Evolutionary conservation across 371 early-diverging fungal genomes (phyloP).

Genomic region (Mortierella sp.): DNA sequence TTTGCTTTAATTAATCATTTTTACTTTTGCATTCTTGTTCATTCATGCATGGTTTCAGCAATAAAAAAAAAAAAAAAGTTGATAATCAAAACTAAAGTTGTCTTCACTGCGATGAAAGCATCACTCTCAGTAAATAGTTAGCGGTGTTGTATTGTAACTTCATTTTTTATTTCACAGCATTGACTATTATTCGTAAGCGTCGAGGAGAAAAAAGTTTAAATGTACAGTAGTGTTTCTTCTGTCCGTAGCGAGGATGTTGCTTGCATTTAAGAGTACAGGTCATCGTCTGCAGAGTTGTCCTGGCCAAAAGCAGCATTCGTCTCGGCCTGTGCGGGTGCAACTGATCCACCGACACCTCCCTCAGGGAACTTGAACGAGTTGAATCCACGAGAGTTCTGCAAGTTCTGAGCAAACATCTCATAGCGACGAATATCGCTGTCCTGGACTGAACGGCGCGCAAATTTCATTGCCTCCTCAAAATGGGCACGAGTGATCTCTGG

Average conservation of each 20-base stretch:
- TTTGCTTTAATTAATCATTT: conserved; percentile 7
- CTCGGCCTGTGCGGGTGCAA: conserved; percentile 46
- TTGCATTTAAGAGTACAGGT: conserved; percentile 64
- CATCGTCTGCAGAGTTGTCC: conserved; percentile 65
- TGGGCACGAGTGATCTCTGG: conserved; percentile 95
- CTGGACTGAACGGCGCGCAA: conserved; percentile 96
- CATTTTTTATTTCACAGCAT: neutral
- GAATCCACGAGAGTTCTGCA: conserved; percentile 95
- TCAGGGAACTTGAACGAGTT: conserved; percentile 96
- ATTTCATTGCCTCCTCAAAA: conserved; percentile 99
- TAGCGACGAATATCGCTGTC: conserved; percentile 98
- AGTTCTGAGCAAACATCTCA: conserved; percentile 99
- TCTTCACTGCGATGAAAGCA: neutral
- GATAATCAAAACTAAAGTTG: too few relatives aligned
- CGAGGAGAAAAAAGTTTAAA: neutral
- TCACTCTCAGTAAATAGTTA: conserved; percentile 60
- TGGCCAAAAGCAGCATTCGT: conserved; percentile 61
- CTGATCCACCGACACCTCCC: conserved; percentile 68
- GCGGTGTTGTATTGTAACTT: neutral
- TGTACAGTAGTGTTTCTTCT: neutral
- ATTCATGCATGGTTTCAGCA: neutral
- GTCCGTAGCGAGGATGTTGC: neutral
- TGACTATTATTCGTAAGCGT: conserved; percentile 8
- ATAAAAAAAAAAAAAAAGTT: too few relatives aligned
- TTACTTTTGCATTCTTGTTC: conserved; percentile 5